These are phyloP conservation scores for Puccinia hordei DNA, from an alignment of 1,284 basidiomycete species.

Conservation along the genomic window DNA sequence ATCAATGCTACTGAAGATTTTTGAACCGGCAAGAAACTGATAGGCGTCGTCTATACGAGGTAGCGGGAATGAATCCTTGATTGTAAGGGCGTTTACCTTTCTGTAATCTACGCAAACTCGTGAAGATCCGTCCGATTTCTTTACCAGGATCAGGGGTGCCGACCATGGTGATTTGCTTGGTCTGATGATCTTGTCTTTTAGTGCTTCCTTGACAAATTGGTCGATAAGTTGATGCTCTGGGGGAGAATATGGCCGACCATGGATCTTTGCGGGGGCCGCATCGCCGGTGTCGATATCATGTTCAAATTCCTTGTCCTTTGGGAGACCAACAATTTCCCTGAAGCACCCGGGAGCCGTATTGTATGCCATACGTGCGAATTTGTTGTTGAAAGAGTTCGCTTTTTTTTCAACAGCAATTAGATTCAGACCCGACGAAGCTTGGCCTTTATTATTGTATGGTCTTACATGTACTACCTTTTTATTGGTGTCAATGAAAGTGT, in stretches of 20 bases:
- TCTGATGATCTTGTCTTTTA: neutral
- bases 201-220: neutral
- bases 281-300: neutral
- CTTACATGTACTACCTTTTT: neutral
- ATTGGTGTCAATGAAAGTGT: neutral
- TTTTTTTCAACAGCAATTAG: too few species aligned
- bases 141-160: neutral
- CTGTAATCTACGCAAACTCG: slow-evolving; percentile 14
- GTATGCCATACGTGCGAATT: neutral
- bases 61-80: neutral
- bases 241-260: neutral
- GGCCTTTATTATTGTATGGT: neutral
- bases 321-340: neutral
- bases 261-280: neutral
- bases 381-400: neutral
- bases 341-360: neutral
- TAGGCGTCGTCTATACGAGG: neutral
- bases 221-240: neutral
- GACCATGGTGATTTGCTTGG: neutral
- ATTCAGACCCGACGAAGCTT: too few species aligned
- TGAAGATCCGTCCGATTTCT: neutral
- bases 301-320: neutral
- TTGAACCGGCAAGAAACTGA: neutral
- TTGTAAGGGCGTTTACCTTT: neutral
- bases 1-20: neutral